Percentiles rank a stretch among this genome's conserved stretches.
These are phyloP conservation scores for Schizonepeta tenuifolia DNA, from an alignment of 257 asterid genomes.

Conservation along the genomic window DNA sequence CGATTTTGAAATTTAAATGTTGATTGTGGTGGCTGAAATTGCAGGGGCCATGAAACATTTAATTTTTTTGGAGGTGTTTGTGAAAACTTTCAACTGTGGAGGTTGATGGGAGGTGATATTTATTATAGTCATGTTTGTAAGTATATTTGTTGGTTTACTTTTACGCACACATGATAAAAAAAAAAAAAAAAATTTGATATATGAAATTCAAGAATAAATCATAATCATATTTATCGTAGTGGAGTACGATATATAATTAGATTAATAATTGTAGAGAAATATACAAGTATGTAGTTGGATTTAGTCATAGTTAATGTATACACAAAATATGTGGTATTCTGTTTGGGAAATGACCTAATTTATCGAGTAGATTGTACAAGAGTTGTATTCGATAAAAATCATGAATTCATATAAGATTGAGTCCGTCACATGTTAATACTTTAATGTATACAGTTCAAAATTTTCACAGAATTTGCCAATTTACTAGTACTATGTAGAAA, in stretches of 20 bases:
- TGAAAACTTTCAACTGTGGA: conserved; percentile 22
- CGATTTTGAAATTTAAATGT: conserved; percentile 28
- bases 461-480: no score
- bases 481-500: no score
- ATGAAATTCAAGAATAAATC: background rate
- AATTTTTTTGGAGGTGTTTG: conserved; percentile 26
- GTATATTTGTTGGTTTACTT: background rate
- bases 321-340: no score
- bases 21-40: conserved; percentile 22
- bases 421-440: no score
- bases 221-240: background rate
- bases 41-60: conserved; percentile 25
- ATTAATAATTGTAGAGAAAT: no score
- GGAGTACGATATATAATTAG: background rate
- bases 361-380: no score
- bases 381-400: no score
- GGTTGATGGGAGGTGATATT: conserved; percentile 27
- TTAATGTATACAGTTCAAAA: no score
- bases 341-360: no score
- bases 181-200: no score
- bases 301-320: background rate
- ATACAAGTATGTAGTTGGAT: no score
- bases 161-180: background rate
- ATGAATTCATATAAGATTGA: no score
- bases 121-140: conserved; percentile 27